A percentile compares a stretch with the other conserved stretches of the same genome.
Evolutionary conservation across 257 asterid genomes (phyloP).

Genomic region (Gentiana straminea): DNA sequence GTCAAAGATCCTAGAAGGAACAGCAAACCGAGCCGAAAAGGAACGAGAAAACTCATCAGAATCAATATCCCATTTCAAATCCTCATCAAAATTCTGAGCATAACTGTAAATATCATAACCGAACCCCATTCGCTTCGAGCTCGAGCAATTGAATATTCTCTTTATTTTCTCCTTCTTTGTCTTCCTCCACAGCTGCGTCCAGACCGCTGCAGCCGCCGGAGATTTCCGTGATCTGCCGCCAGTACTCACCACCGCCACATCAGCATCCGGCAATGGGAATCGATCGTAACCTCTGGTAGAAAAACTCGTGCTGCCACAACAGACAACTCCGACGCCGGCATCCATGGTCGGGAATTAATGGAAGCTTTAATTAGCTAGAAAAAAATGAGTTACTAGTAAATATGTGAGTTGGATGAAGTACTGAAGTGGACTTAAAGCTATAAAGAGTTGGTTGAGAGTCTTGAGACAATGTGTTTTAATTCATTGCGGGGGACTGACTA

Average conservation of each 20-base stretch:
- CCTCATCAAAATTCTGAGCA: conserved; percentile 63
- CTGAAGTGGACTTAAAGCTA: too few species aligned
- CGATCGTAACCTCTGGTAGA: conserved; percentile 23
- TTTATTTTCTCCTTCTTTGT: conserved; percentile 49
- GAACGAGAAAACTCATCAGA: conserved; percentile 47
- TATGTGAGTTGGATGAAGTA: too few species aligned
- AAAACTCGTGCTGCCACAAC: conserved; percentile 25
- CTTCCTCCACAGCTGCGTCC: conserved; percentile 70
- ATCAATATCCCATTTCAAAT: conserved; percentile 24
- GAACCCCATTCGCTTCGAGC: conserved; percentile 34
- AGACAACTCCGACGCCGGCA: conserved; percentile 16
- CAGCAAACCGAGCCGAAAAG: conserved; percentile 66
- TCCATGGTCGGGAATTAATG: conserved; percentile 11
- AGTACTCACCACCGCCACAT: conserved; percentile 8
- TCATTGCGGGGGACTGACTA: conserved; percentile 1
- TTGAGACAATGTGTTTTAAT: conserved; percentile 3
- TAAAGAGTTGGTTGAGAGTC: not conserved
- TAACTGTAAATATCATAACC: conserved; percentile 56
- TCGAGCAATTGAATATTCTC: conserved; percentile 20
- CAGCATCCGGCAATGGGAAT: conserved; percentile 3
- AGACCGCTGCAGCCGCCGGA: conserved; percentile 14
- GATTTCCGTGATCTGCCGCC: conserved; percentile 20
- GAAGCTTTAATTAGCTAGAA: not conserved
- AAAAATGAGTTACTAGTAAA: too few species aligned
- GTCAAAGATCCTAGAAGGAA: conserved; percentile 48